A percentile compares a stretch with the other conserved stretches of the same genome.
These are phyloP conservation scores for Floccularia luteovirens DNA, from an alignment of 768 basidiomycete species.

Conservation along the genomic window DNA sequence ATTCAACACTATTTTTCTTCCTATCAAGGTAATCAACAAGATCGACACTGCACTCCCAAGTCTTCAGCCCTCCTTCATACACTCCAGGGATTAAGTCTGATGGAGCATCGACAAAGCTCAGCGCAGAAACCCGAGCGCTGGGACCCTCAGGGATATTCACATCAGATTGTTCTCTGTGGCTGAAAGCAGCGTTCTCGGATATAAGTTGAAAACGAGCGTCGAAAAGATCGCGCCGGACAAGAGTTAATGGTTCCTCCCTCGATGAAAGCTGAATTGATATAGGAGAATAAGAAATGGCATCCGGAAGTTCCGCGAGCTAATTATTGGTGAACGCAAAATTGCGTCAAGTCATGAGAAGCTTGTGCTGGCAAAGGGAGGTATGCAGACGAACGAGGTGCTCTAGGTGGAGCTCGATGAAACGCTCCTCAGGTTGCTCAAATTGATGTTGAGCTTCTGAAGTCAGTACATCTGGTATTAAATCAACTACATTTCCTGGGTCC, in stretches of 20 bases:
- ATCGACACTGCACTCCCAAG: conserved; percentile 95
- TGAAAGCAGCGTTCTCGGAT: conserved; percentile 37
- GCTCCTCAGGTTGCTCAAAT: conserved; percentile 6
- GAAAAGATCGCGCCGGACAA: conserved; percentile 83
- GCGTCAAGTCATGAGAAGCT: conserved; percentile 7
- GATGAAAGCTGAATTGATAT: conserved; percentile 41
- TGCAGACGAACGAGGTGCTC: conserved; percentile 24
- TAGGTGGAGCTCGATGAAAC: conserved; percentile 24
- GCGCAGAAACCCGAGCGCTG: conserved; percentile 18
- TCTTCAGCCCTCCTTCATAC: conserved; percentile 96
- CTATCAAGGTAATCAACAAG: conserved; percentile 60
- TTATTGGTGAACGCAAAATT: conserved; percentile 4
- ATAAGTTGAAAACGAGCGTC: conserved; percentile 96
- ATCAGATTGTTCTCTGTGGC: conserved; percentile 18
- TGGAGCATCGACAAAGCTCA: conserved; percentile 69
- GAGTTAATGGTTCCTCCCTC: conserved; percentile 20
- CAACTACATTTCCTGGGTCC: neutral
- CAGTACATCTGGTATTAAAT: neutral
- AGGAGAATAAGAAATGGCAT: conserved; percentile 75
- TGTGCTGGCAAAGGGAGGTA: conserved; percentile 2
- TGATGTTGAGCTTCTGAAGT: conserved; percentile 1
- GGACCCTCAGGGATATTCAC: conserved; percentile 8
- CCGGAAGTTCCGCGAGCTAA: conserved; percentile 66
- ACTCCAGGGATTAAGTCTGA: conserved; percentile 88
- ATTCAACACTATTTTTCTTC: conserved; percentile 11